Evolutionary conservation across 2,329 filamentous ascomycete genomes (phyloP).

Genomic region (Septoria petroselini): DNA sequence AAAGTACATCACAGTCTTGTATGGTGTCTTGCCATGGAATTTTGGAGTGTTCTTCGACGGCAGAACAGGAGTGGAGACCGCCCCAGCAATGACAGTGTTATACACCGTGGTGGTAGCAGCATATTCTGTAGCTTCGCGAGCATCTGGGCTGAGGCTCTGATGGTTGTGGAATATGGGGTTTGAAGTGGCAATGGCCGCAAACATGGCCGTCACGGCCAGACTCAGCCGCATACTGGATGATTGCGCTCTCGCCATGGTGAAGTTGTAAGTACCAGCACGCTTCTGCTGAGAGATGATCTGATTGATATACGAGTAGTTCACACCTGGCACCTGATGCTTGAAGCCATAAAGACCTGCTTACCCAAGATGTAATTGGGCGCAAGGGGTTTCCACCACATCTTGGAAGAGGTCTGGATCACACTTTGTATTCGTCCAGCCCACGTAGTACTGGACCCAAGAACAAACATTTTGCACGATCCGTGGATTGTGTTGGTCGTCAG

Average conservation of each 20-base stretch:
- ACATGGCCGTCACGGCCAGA: slow-evolving; percentile 2
- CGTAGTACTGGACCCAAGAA: slow-evolving; percentile 17
- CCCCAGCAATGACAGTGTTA: neutral
- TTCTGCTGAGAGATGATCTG: too few species aligned
- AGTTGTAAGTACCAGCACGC: too few species aligned
- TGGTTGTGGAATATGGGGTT: slow-evolving; percentile 2
- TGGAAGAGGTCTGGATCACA: slow-evolving; percentile 10
- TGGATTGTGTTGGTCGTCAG: slow-evolving; percentile 19
- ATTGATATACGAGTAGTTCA: slow-evolving; percentile 3
- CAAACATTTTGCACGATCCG: slow-evolving; percentile 19
- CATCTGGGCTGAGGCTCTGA: neutral
- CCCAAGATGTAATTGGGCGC: slow-evolving; percentile 4
- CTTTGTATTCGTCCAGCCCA: slow-evolving; percentile 14
- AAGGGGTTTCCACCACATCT: slow-evolving; percentile 12
- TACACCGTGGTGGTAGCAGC: neutral
- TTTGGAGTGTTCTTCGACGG: neutral
- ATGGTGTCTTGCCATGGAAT: slow-evolving; percentile 2
- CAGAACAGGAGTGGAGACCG: neutral
- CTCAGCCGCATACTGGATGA: slow-evolving; percentile 5
- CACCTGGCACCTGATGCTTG: neutral
- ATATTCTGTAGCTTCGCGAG: neutral
- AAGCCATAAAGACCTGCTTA: slow-evolving; percentile 1
- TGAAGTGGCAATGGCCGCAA: slow-evolving; percentile 1
- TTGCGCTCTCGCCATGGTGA: slow-evolving; percentile 1
- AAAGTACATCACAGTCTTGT: slow-evolving; percentile 26